Evolutionary conservation across 495 filamentous ascomycete genomes (phyloP).

Genomic region (Apiosordaria backusii): DNA sequence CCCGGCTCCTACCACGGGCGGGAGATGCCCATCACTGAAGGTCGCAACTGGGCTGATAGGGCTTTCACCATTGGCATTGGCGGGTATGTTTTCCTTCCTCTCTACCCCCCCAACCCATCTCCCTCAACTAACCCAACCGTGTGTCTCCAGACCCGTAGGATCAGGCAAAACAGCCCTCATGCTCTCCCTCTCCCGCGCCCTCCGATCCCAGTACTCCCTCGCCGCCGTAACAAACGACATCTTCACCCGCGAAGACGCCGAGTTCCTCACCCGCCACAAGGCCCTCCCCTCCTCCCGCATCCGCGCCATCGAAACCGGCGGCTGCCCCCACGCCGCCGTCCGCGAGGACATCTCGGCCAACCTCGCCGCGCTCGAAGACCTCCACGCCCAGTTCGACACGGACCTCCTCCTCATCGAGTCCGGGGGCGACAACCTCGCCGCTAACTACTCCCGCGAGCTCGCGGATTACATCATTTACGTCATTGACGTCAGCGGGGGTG

Average conservation of each 20-base stretch:
- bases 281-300: constrained; percentile 82
- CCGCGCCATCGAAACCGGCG: constrained; percentile 94
- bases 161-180: constrained; percentile 97
- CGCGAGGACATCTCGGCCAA: constrained; percentile 95
- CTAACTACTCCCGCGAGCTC: constrained; percentile 90
- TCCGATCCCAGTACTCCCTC: constrained; percentile 74
- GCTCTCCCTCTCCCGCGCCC: constrained; percentile 77
- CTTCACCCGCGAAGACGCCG: constrained; percentile 96
- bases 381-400: constrained; percentile 71
- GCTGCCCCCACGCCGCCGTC: constrained; percentile 95
- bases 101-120: neutral
- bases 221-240: constrained; percentile 99
- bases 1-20: constrained; percentile 84
- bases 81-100: constrained; percentile 60
- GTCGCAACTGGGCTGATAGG: constrained; percentile 81
- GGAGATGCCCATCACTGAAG: constrained; percentile 91
- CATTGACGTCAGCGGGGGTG: constrained; percentile 94
- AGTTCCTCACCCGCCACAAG: constrained; percentile 84
- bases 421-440: constrained; percentile 93
- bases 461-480: constrained; percentile 98
- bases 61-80: constrained; percentile 96
- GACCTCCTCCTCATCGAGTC: constrained; percentile 85
- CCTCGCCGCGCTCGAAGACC: constrained; percentile 82
- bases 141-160: constrained; percentile 71
- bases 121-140: neutral